A percentile compares a stretch with the other conserved stretches of the same genome.
Conservation (phyloP, 768 basidiomycete species). For the Lactarius akahatsu region DNA sequence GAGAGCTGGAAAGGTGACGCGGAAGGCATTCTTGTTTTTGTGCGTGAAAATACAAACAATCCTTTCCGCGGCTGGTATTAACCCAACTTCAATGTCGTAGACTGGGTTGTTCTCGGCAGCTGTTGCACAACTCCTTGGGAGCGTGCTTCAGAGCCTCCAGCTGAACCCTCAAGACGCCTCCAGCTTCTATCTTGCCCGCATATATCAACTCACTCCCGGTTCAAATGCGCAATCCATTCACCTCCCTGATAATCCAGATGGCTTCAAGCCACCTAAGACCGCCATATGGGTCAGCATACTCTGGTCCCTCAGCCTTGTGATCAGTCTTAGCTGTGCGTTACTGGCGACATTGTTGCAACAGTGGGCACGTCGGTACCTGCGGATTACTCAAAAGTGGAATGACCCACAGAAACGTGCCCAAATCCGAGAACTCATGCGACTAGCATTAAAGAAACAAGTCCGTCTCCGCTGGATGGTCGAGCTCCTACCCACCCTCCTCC, state of each 20-base stretch:
- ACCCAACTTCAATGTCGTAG: too few relatives aligned
- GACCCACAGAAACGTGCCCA: neutral
- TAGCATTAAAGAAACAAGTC: neutral
- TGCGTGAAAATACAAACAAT: too few relatives aligned
- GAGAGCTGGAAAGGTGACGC: conserved; percentile 12
- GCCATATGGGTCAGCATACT: neutral
- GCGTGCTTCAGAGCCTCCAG: neutral
- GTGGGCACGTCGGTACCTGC: neutral
- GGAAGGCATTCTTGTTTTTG: conserved; percentile 7
- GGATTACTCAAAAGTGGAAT: neutral
- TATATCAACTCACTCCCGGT: conserved; percentile 5
- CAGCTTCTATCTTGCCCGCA: conserved; percentile 2
- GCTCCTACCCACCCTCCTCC: neutral
- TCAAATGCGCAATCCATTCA: neutral
- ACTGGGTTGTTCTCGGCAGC: conserved; percentile 10
- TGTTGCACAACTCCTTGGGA: conserved; percentile 2
- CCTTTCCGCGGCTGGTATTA: too few relatives aligned
- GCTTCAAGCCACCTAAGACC: neutral
- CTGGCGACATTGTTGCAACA: neutral
- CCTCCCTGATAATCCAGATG: neutral
- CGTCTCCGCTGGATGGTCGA: conserved; percentile 2
- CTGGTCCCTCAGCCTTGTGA: neutral
- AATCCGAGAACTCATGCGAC: neutral
- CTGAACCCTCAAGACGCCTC: neutral
- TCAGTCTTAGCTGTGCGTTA: neutral